Evolutionary conservation across 441 rosid genomes (phyloP).

Genomic region (Euphorbia celastroides): DNA sequence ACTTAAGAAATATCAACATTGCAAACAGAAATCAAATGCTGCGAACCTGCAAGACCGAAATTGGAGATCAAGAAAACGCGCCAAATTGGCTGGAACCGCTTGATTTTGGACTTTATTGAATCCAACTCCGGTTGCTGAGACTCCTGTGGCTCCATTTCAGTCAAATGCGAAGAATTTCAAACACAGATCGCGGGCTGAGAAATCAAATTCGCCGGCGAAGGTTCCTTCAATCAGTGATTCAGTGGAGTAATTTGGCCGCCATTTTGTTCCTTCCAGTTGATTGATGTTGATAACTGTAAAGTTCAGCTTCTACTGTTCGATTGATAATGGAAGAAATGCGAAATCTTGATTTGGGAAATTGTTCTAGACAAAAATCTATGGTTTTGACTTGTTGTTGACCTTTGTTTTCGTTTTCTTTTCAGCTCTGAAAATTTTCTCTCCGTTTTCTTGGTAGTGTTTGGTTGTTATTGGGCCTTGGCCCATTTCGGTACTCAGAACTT

Average conservation of each 20-base stretch:
- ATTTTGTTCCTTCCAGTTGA: not conserved
- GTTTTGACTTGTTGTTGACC: not conserved
- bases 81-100: conserved; percentile 52
- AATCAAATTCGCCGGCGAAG: not conserved
- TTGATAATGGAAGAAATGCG: not conserved
- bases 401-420: not conserved
- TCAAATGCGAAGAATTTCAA: not conserved
- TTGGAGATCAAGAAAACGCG: conserved; percentile 66
- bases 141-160: conserved; percentile 37
- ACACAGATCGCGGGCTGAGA: not conserved
- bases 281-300: not conserved
- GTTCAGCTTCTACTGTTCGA: not conserved
- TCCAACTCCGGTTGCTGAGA: conserved; percentile 18
- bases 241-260: not conserved
- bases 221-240: not conserved
- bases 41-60: conserved; percentile 71
- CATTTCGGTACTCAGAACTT: not conserved
- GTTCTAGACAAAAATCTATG: not conserved
- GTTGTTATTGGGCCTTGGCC: not conserved
- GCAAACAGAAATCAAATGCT: not conserved
- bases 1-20: not conserved
- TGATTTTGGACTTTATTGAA: conserved; percentile 29
- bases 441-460: not conserved
- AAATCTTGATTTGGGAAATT: not conserved
- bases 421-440: not conserved